Evolutionary conservation across 2,329 filamentous ascomycete genomes (phyloP).

Genomic region (Colletotrichum sp.): DNA sequence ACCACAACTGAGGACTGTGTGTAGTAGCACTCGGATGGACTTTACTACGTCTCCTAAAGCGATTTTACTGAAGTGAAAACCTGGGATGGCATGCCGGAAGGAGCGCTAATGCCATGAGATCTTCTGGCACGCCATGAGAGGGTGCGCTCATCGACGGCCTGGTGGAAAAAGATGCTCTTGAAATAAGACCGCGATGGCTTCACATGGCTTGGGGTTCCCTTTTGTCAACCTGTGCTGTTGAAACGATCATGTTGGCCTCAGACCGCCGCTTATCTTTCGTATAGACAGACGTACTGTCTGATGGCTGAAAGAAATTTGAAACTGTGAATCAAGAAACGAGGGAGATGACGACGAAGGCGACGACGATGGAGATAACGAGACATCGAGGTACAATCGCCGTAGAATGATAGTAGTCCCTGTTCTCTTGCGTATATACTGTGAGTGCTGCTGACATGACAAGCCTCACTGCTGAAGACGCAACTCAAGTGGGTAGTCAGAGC

Average conservation of each 20-base stretch:
- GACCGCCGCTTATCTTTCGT: background rate
- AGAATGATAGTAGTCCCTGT: background rate
- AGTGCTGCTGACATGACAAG: background rate
- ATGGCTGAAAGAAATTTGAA: background rate
- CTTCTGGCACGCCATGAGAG: background rate
- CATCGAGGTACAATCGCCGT: background rate
- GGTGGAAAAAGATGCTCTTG: background rate
- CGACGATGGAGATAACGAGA: background rate
- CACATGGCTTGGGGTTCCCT: fast-evolving
- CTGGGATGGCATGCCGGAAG: background rate
- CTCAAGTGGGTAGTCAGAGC: too few relatives aligned
- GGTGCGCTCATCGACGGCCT: background rate
- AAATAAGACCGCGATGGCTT: background rate
- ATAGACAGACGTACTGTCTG: background rate
- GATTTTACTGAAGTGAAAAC: background rate
- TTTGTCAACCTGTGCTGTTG: background rate
- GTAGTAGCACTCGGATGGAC: background rate
- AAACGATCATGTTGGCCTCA: background rate
- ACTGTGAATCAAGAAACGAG: background rate
- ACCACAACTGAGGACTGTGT: background rate
- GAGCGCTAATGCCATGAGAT: background rate
- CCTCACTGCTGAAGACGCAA: background rate
- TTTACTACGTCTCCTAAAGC: background rate
- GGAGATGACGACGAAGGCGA: background rate
- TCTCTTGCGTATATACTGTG: background rate